Base-by-base conservation (phyloP, 2,329 filamentous ascomycete species). In the Diaporthe humulicola region DNA sequence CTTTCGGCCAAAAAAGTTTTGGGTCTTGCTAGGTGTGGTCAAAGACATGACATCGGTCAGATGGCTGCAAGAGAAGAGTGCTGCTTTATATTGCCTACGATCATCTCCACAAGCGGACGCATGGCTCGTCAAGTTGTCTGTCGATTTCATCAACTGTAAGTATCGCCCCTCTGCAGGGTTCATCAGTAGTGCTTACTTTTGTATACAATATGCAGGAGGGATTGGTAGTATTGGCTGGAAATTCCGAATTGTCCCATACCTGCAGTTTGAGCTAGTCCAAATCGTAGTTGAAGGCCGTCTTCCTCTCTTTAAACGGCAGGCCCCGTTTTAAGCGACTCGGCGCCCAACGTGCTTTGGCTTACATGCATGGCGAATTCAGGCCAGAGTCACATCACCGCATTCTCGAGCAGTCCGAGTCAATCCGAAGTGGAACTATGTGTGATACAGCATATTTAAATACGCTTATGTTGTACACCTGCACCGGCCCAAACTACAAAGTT, bases 111-210 rank as follows among this genome's bases (percentile, higher is more conserved):
- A 36, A 52, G 30, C 4, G 14, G 2, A 52, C 8, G 22, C 22
- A 40, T 28, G 45, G 10, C 45, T 25, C 30, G 25, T 50, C 22
- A 50, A 50, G 22, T 38, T n/a, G 14, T 3, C 33, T 2, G 22
- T 25, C n/a, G 30, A 9, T 52, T 17, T 19, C 22, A 38, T 67
- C 22, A 52, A 40, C 14, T 28, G 45, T n/a, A 30, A n/a, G 9
- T 52, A 22, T 52, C 9, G 30, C 45, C 15, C 33, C 30, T 52
- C 42, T 67, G 15, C 45, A 67, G 14, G 45, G 30, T 50, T 52
- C 14, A 15, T 25, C 30, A 67, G 64, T 67, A 67, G 64, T 67
- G 64, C 64, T 67, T 67, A 67, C 64, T 52, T 19, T 17, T 25
- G 38, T 38, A 38, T 12, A 36, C 8, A 25, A 4, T 28, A 54